Conservation (phyloP, 2,329 filamentous ascomycete genomes). For the Trichophaea hybrida region DNA sequence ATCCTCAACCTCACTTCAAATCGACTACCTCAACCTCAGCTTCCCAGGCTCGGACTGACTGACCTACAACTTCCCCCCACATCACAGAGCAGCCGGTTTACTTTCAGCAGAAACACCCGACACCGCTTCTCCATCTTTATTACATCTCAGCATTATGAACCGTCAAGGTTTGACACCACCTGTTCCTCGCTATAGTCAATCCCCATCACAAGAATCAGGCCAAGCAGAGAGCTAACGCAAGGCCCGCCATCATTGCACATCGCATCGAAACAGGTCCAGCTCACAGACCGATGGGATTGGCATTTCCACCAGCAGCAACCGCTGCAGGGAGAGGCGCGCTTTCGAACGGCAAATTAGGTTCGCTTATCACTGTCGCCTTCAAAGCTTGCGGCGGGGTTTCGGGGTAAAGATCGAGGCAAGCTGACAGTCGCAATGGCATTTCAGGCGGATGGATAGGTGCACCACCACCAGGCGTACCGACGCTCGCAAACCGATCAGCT, state of each 20-base stretch:
- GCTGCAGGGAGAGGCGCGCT: slow-evolving; percentile 14
- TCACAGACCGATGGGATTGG: slow-evolving; percentile 17
- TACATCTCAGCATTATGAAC: slow-evolving; percentile 10
- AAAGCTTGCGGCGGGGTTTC: not conserved
- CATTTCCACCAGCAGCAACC: slow-evolving; percentile 15
- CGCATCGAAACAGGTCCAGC: slow-evolving; percentile 11
- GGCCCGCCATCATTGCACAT: not conserved
- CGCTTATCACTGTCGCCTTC: slow-evolving; percentile 4
- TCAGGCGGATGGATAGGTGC: slow-evolving; percentile 21
- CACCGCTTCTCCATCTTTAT: not conserved
- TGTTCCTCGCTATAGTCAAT: not conserved
- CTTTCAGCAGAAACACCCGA: not conserved
- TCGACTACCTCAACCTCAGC: too few relatives aligned
- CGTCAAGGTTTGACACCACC: slow-evolving; percentile 17
- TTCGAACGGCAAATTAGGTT: slow-evolving; percentile 23
- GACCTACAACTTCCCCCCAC: too few relatives aligned
- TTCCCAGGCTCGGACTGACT: too few relatives aligned
- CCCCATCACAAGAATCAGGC: slow-evolving; percentile 15
- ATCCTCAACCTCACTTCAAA: too few relatives aligned
- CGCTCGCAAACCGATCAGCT: slow-evolving; percentile 10
- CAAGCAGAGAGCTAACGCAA: slow-evolving; percentile 13
- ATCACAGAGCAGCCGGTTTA: not conserved
- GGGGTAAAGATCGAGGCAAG: slow-evolving; percentile 2
- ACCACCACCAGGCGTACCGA: slow-evolving; percentile 22
- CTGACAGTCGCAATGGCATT: slow-evolving; percentile 5